A percentile compares a stretch with the other conserved stretches of the same genome.
These are phyloP conservation scores for Cylindrotheca closterium DNA, from an alignment of 108 stramenopile genomes.

Conservation along the genomic window DNA sequence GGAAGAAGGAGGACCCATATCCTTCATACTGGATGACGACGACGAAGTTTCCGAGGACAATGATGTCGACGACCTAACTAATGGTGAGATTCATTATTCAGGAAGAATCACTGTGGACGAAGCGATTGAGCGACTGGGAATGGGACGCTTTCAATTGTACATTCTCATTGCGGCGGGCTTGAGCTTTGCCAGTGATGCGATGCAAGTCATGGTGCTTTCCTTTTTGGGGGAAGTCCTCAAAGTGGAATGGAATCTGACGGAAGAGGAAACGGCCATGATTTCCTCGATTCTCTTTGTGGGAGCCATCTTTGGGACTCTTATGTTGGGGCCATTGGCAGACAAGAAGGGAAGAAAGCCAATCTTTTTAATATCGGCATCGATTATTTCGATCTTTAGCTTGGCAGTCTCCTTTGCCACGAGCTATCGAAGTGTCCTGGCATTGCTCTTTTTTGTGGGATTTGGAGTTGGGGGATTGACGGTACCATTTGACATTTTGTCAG, in stretches of 20 bases:
- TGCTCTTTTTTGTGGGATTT: slow-evolving; percentile 70
- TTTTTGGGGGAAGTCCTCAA: slow-evolving; percentile 70
- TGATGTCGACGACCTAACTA: too few species aligned
- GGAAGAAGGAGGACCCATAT: too few species aligned
- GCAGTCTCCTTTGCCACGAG: slow-evolving; percentile 50
- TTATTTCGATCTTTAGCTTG: slow-evolving; percentile 69
- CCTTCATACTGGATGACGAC: too few species aligned
- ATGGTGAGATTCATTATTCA: too few species aligned
- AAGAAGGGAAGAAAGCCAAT: slow-evolving; percentile 69
- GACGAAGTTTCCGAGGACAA: too few species aligned
- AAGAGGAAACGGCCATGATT: slow-evolving; percentile 56
- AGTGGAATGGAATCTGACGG: slow-evolving; percentile 62
- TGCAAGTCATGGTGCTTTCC: slow-evolving; percentile 73
- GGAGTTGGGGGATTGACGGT: slow-evolving; percentile 63
- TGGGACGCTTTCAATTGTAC: slow-evolving; percentile 63
- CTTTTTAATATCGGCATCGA: slow-evolving; percentile 57
- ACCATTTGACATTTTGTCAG: slow-evolving; percentile 82
- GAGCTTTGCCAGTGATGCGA: slow-evolving; percentile 84
- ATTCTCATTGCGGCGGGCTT: slow-evolving; percentile 74
- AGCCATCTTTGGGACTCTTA: slow-evolving; percentile 65
- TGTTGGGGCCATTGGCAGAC: slow-evolving; percentile 80
- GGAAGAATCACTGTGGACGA: slow-evolving; percentile 52
- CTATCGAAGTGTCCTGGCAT: slow-evolving; percentile 40
- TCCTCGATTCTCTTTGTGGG: slow-evolving; percentile 76
- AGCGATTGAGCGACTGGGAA: slow-evolving; percentile 71